Conservation (phyloP, 139 green algal genomes). For the Ettlia oleoabundans region DNA sequence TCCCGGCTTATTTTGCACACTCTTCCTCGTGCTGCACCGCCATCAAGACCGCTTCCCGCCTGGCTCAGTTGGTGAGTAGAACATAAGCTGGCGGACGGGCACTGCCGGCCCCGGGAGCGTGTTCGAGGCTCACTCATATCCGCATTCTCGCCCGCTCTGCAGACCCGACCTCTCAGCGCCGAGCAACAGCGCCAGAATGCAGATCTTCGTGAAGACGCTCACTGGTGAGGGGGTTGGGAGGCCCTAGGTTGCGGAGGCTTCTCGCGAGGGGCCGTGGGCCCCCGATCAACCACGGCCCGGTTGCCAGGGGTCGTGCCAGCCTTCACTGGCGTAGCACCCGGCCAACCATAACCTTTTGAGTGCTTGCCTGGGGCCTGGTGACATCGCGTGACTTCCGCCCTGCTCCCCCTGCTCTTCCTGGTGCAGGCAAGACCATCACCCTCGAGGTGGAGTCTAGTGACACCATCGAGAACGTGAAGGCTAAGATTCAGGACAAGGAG, state of each 20-base stretch:
- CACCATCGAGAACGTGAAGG: constrained; percentile 95
- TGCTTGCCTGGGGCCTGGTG: constrained; percentile 90
- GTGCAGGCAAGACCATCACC: constrained; percentile 95
- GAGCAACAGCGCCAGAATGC: constrained; percentile 49
- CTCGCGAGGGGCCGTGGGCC: neutral
- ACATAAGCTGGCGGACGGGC: too few species aligned
- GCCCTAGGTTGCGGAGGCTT: constrained; percentile 73
- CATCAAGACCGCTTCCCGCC: too few species aligned
- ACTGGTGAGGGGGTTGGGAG: constrained; percentile 84
- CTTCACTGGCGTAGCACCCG: constrained; percentile 77
- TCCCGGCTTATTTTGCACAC: too few species aligned
- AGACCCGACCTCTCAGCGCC: neutral
- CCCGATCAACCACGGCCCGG: neutral
- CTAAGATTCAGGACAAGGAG: constrained; percentile 76
- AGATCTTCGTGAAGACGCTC: constrained; percentile 85
- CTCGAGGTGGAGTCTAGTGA: constrained; percentile 87
- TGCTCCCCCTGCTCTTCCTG: neutral
- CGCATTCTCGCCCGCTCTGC: too few species aligned
- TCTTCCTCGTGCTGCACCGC: too few species aligned
- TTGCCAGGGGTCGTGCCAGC: neutral
- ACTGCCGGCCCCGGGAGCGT: neutral
- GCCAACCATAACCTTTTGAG: constrained; percentile 83
- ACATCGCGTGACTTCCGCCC: too few species aligned
- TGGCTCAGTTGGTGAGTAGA: too few species aligned
- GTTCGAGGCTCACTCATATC: neutral